phyloP scores from a whole-genome alignment of 2,329 filamentous ascomycete genomes.

The Neoscytalidium dimidiatum region DNA sequence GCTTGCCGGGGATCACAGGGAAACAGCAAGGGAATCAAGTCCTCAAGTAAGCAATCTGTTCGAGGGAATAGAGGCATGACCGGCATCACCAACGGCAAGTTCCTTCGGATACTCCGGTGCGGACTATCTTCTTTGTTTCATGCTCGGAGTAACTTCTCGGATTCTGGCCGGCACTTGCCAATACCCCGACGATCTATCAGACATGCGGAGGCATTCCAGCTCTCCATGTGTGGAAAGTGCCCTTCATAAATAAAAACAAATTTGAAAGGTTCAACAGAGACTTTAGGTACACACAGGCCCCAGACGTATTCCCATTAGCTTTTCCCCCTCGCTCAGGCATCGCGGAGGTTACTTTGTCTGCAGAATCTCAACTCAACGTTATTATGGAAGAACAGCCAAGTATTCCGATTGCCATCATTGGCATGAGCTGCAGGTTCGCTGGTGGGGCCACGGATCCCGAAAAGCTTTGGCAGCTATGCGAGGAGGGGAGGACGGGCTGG shows the following conservation, averaged over 20 bases:
- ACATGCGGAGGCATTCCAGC: background rate
- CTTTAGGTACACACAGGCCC: too few relatives aligned
- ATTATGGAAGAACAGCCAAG: background rate
- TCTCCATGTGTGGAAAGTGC: background rate
- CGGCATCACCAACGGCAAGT: too few relatives aligned
- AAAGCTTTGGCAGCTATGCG: conserved; percentile 35
- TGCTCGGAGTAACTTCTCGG: background rate
- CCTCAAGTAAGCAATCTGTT: too few relatives aligned
- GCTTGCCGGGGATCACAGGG: background rate
- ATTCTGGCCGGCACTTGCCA: background rate
- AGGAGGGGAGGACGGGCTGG: conserved; percentile 26
- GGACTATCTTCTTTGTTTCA: background rate
- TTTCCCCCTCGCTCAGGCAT: background rate
- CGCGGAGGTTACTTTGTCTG: too few relatives aligned
- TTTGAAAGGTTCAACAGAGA: too few relatives aligned
- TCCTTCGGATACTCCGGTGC: background rate
- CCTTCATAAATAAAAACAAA: too few relatives aligned
- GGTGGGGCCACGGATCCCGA: conserved; percentile 34
- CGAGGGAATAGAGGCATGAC: too few relatives aligned
- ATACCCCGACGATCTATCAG: background rate
- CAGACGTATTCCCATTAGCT: background rate
- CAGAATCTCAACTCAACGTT: background rate
- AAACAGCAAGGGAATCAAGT: too few relatives aligned
- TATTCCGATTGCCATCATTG: conserved; percentile 34
- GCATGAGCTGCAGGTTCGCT: conserved; percentile 33